Evolutionary conservation across 257 asterid genomes (phyloP), one percentile per base, ranked within the genome.

Genomic region (Lithospermum erythrorhizon): DNA sequence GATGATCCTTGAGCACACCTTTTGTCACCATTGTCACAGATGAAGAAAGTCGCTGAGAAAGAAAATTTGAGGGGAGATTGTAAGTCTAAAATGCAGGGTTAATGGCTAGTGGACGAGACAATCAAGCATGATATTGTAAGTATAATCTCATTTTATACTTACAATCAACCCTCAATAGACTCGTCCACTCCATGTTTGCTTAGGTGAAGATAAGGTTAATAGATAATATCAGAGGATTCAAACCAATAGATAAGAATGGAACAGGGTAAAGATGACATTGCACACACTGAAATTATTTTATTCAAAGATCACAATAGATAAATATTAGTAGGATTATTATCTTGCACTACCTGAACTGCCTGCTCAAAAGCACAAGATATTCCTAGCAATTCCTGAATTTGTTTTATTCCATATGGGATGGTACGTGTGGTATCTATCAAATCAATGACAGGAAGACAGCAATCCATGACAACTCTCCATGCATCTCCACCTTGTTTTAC

Each of bases 331-430:
- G 20, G 13, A 56, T 2, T 56, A 56, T 22, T 56, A 22, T 56
- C 37, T 56, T 22, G 60, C 30, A 47, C 64, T 81, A 93, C 98
- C 98, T 89, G 95, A 74, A 93, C 95, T 71, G 90, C 97, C 76
- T 88, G 98, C 85, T 89, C 98, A 66, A 93, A 93, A 10, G 97
- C 89, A 83, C 98, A 93, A 67, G 98, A 88, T 62, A 93, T 84
- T 59, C 98, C 98, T 71, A 93, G 93, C 69, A 89, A 74, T 65
- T 93, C 96, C 70, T 89, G 87, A 59, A 93, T 90, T 82, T 93
- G 95, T 70, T 93, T 93, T 58, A 89, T 83, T 4, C 90, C 93
- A 75, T 83, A 84, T 45, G 97, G 97, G 54, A 81, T 79, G 18
- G 95, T 82, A 27, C 96, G 90, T 53, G 63, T 75, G 9, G 87